Percentiles rank a stretch among this genome's conserved stretches.
Conservation (phyloP, 257 asterid species). For the Sherardia arvensis region DNA sequence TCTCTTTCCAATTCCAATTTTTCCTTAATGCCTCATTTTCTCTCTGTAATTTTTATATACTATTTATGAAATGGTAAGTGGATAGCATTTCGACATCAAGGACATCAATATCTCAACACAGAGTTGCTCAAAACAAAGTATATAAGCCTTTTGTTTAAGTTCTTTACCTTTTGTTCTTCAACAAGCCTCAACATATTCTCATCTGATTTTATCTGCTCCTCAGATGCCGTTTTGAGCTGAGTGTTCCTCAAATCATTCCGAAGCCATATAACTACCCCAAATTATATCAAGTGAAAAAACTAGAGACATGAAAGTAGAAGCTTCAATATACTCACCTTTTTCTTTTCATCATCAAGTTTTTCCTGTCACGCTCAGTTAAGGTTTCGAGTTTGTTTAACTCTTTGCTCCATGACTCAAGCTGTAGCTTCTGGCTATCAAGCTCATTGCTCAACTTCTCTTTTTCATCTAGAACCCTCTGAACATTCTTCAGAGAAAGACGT, state of each 20-base stretch:
- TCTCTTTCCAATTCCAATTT: no score
- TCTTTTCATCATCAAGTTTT: conserved; percentile 79
- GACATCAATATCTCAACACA: no score
- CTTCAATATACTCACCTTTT: conserved; percentile 35
- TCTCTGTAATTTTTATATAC: conserved; percentile 41
- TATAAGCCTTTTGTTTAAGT: background rate
- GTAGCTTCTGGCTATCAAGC: conserved; percentile 52
- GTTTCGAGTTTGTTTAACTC: conserved; percentile 79
- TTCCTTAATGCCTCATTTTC: conserved; percentile 39
- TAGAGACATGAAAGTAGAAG: background rate
- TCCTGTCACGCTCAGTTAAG: conserved; percentile 64
- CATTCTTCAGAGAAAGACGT: conserved; percentile 54
- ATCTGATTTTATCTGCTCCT: conserved; percentile 66
- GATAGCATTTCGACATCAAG: background rate
- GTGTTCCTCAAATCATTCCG: conserved; percentile 67
- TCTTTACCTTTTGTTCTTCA: conserved; percentile 75
- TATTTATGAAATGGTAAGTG: background rate
- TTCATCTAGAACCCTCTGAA: conserved; percentile 52
- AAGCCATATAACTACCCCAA: background rate
- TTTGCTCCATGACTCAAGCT: conserved; percentile 73
- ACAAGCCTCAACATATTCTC: conserved; percentile 65
- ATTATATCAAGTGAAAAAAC: background rate
- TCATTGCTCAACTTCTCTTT: no score
- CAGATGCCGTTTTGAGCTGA: conserved; percentile 69
- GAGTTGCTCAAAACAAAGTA: no score